These are phyloP conservation scores for Danielia reshetovae DNA, from an alignment of 805 yeast genomes.

Conservation along the genomic window DNA sequence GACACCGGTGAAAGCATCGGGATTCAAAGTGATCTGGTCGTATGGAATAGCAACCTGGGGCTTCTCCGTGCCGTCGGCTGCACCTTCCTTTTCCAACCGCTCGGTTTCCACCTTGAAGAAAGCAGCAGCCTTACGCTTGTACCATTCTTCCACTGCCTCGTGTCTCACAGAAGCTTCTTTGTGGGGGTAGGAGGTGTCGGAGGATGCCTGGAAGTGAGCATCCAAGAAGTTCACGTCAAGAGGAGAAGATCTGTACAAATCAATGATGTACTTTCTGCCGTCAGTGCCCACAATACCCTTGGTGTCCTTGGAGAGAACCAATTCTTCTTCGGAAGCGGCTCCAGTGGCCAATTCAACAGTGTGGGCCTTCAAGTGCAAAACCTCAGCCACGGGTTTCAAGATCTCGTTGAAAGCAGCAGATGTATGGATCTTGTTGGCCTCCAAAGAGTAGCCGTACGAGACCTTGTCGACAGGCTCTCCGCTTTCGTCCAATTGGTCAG, in stretches of 20 bases:
- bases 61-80: constrained; percentile 36
- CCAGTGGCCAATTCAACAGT: constrained; percentile 48
- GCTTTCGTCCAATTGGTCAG: constrained; percentile 23
- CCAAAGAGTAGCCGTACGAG: constrained; percentile 72
- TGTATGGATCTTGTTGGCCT: constrained; percentile 44
- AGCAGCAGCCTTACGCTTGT: constrained; percentile 61
- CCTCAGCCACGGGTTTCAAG: constrained; percentile 61
- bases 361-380: constrained; percentile 76
- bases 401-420: constrained; percentile 52
- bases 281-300: constrained; percentile 87
- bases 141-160: constrained; percentile 91
- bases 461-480: constrained; percentile 39
- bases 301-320: constrained; percentile 69
- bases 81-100: constrained; percentile 33
- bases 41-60: constrained; percentile 52
- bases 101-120: constrained; percentile 50
- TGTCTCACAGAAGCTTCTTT: constrained; percentile 72
- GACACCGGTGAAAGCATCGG: constrained; percentile 63
- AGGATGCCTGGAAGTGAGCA: constrained; percentile 38
- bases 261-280: constrained; percentile 78
- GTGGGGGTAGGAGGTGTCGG: constrained; percentile 68
- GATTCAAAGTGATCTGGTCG: constrained; percentile 60
- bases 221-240: constrained; percentile 76
- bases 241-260: constrained; percentile 80
- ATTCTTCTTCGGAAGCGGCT: constrained; percentile 36